Evolutionary conservation across 2,329 filamentous ascomycete genomes (phyloP).

Genomic region (Hymenoscyphus infarciens): DNA sequence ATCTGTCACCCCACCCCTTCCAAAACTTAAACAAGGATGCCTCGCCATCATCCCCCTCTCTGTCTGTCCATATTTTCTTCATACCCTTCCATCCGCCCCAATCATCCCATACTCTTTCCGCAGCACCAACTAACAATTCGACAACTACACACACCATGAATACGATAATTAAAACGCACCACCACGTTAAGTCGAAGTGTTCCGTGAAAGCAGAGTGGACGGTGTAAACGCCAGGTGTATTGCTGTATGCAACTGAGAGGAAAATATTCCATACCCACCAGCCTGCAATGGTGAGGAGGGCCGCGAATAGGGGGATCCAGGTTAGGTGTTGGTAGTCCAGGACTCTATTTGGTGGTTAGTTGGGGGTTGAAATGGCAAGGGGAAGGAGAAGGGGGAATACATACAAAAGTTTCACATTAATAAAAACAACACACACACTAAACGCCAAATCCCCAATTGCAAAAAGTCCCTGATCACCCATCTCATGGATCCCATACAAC

Average conservation of each 20-base stretch:
- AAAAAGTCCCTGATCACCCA: slow-evolving; percentile 59
- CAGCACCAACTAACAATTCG: slow-evolving; percentile 66
- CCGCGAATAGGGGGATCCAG: slow-evolving; percentile 54
- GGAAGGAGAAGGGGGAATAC: slow-evolving; percentile 34
- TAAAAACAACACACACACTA: slow-evolving; percentile 65
- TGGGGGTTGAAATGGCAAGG: slow-evolving; percentile 52
- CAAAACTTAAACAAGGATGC: not conserved
- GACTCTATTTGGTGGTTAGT: slow-evolving; percentile 42
- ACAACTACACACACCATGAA: slow-evolving; percentile 60
- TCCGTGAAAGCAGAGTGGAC: slow-evolving; percentile 65
- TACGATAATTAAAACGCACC: slow-evolving; percentile 64
- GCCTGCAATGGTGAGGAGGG: slow-evolving; percentile 57
- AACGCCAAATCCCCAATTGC: slow-evolving; percentile 70
- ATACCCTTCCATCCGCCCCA: slow-evolving; percentile 56
- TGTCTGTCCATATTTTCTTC: not conserved
- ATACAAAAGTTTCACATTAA: slow-evolving; percentile 71
- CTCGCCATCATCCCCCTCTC: not conserved
- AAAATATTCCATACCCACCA: slow-evolving; percentile 90
- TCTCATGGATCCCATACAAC: slow-evolving; percentile 53
- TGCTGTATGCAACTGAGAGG: slow-evolving; percentile 55
- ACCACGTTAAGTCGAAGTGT: slow-evolving; percentile 73
- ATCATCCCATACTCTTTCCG: slow-evolving; percentile 66
- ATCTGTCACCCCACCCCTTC: not conserved
- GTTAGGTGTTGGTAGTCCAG: slow-evolving; percentile 78
- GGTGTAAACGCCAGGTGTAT: slow-evolving; percentile 56